phyloP scores from a whole-genome alignment of 129 eudicot genomes.

The Chrysanthemum seticuspe region DNA sequence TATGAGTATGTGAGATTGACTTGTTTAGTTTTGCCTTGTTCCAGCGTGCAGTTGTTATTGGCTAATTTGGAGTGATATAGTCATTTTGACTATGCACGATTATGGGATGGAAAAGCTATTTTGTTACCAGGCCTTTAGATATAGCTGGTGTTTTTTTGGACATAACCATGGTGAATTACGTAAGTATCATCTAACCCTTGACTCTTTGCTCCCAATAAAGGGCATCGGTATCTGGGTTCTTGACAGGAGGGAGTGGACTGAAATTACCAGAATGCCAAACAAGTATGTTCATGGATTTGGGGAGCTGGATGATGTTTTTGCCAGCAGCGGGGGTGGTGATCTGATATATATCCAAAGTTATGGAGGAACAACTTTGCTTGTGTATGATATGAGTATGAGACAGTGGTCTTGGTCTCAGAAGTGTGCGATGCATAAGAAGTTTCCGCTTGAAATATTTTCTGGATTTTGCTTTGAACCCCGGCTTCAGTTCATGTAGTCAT shows the following conservation, averaged over 20 bases:
- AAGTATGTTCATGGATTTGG: constrained; percentile 41
- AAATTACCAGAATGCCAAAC: constrained; percentile 46
- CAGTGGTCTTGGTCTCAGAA: constrained; percentile 48
- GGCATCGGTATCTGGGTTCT: constrained; percentile 61
- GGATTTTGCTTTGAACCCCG: constrained; percentile 62
- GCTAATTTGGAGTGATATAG: too few relatives aligned
- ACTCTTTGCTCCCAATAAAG: too few relatives aligned
- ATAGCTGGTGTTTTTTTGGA: too few relatives aligned
- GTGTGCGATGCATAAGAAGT: constrained; percentile 44
- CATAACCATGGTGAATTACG: too few relatives aligned
- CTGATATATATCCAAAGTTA: constrained; percentile 55
- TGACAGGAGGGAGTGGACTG: constrained; percentile 36
- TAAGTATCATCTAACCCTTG: too few relatives aligned
- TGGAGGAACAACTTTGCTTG: constrained; percentile 45
- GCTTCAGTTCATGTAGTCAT: constrained; percentile 28
- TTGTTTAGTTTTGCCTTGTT: too few relatives aligned
- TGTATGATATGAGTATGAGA: constrained; percentile 39
- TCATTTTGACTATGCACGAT: too few relatives aligned
- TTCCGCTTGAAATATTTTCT: constrained; percentile 45
- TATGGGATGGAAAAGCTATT: too few relatives aligned
- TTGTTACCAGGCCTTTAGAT: too few relatives aligned
- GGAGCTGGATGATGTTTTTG: constrained; percentile 56
- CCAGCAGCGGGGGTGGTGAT: constrained; percentile 53
- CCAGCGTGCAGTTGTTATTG: too few relatives aligned
- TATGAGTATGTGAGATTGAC: too few relatives aligned